These are phyloP conservation scores for Globisporangium echinulatum DNA, from an alignment of 352 stramenopile genomes.

Conservation along the genomic window DNA sequence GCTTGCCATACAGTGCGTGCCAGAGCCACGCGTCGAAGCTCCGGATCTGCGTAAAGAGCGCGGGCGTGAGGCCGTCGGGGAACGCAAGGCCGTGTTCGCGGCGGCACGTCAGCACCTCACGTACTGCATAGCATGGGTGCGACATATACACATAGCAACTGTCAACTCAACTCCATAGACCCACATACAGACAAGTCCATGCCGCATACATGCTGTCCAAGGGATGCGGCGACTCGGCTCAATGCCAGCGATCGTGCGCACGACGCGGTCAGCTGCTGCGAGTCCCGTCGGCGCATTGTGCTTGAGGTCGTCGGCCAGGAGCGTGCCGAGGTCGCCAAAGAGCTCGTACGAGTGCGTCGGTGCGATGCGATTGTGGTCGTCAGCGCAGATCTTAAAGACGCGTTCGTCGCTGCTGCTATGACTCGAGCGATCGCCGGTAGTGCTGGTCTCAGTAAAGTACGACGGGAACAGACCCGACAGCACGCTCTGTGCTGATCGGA, in stretches of 20 bases:
- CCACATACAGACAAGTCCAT: slow-evolving; percentile 27
- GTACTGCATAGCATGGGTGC: slow-evolving; percentile 25
- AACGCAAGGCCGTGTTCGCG: slow-evolving; percentile 53
- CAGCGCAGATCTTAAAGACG: slow-evolving; percentile 36
- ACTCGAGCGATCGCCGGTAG: slow-evolving; percentile 6
- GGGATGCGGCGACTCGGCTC: slow-evolving; percentile 28
- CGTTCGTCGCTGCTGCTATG: slow-evolving; percentile 1
- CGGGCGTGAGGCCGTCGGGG: slow-evolving; percentile 40
- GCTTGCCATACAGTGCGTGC: slow-evolving; percentile 66
- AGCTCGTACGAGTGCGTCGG: slow-evolving; percentile 65
- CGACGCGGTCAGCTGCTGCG: slow-evolving; percentile 23
- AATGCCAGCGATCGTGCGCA: slow-evolving; percentile 44
- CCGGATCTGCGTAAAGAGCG: slow-evolving; percentile 56
- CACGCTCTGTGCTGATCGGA: slow-evolving; percentile 64
- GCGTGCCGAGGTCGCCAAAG: slow-evolving; percentile 38
- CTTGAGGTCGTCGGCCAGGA: slow-evolving; percentile 45
- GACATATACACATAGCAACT: background rate
- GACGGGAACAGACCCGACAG: slow-evolving; percentile 61
- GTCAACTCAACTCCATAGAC: background rate
- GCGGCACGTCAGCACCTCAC: slow-evolving; percentile 64
- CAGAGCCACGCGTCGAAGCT: slow-evolving; percentile 72
- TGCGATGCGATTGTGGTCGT: slow-evolving; percentile 40
- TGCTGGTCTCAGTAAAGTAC: slow-evolving; percentile 18
- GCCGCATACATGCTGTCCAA: slow-evolving; percentile 67
- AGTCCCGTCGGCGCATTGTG: slow-evolving; percentile 40